A percentile compares a stretch with the other conserved stretches of the same genome.
Evolutionary conservation across 139 green algal genomes (phyloP).

Genomic region (Limnomonas spitsbergensis): DNA sequence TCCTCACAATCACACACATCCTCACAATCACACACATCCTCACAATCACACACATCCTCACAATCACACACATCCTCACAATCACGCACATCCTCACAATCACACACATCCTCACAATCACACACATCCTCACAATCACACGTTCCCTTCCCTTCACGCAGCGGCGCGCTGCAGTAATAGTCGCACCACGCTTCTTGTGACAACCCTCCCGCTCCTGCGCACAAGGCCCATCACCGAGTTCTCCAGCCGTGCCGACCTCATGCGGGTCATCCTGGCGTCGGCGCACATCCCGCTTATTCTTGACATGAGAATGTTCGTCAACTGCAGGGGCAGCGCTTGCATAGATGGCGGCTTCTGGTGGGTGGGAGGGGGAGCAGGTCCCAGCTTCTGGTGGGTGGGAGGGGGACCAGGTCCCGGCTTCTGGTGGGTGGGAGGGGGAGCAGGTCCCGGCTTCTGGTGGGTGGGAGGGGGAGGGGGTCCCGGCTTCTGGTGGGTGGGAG

Average conservation of each 20-base stretch:
- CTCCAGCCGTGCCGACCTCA: background rate
- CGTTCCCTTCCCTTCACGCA: constrained; percentile 3
- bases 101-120: too few species aligned
- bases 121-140: too few species aligned
- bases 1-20: too few species aligned
- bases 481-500: background rate
- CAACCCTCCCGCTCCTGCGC: constrained; percentile 12
- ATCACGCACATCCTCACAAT: too few species aligned
- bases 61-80: too few species aligned
- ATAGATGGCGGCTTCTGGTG: constrained; percentile 14
- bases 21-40: too few species aligned
- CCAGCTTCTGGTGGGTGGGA: too few species aligned
- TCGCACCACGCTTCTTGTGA: constrained; percentile 11
- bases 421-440: background rate
- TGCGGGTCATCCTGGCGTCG: background rate
- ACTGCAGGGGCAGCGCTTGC: constrained; percentile 8
- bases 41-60: too few species aligned
- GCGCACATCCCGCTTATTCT: constrained; percentile 11
- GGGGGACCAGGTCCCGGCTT: background rate
- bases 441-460: too few species aligned
- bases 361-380: too few species aligned
- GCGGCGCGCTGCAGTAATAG: background rate
- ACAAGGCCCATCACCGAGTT: constrained; percentile 7
- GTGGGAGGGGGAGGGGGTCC: too few species aligned
- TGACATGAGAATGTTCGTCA: constrained; percentile 9